Base-by-base conservation (phyloP, 2,329 filamentous ascomycete species). In the Botrytis medusae region DNA sequence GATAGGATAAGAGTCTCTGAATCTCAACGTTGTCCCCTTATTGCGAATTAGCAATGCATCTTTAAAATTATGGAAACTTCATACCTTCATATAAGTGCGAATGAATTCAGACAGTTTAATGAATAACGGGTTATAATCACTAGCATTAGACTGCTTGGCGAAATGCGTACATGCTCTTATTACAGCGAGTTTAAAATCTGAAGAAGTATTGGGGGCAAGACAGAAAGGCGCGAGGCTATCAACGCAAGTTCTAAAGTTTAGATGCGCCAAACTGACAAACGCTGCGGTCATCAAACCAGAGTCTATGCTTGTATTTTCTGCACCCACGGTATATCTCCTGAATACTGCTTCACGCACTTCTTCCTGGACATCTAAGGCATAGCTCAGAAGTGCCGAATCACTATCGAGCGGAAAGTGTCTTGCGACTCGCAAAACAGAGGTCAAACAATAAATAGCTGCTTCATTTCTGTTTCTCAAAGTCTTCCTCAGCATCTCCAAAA, bases 331-430 rank as follows among this genome's bases (percentile, higher is more conserved):
- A 63, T 86, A 83, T 48, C 86, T 86, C 72, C 87, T 86, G 77
- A 92, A 92, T 7, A 92, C 87, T 64, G 89, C 88, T 78, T 91
- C 90, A 64, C 86, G 85, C 64, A 92, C 86, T 80, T 92, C 90
- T 77, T 91, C 89, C 78, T 92, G 90, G 14, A 92, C 88, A 79
- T 92, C 90, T 81, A 92, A 84, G 57, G 90, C 90, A 79, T 90
- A 92, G 79, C 89, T 91, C 74, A 91, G 84, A 71, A 82, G 75
- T 34, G 80, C 80, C 18, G 88, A 87, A 77, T 92, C 90, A 78
- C 86, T 89, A 74, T 91, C 88, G 12, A 84, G 83, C 73, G 88
- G 85, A 77, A 92, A 92, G 79, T 92, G 88, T 48, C 90, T 86
- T 20, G 89, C 89, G 57, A 87, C 89, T 59, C 89, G 87, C 64